Base-by-base conservation (phyloP, 129 eudicot species). In the Ambrosia artemisiifolia region DNA sequence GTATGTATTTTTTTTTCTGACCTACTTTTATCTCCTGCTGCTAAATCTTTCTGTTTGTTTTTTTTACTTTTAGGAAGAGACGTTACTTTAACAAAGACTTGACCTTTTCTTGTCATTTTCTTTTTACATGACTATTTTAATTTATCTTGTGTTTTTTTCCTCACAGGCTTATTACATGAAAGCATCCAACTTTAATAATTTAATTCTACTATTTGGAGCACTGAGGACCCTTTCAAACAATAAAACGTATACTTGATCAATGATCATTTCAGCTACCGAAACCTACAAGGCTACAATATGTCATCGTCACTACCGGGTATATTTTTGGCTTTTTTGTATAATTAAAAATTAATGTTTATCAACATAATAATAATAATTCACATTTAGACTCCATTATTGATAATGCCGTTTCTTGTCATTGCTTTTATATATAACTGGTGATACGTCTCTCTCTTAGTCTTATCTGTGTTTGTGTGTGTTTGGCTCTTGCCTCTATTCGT, bases 61-160 rank as follows among this genome's bases (percentile, higher is more conserved):
- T 54, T 53, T 13, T 43, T 32, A 38, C 78, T 30, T 51, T 50
- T 6, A 12, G 30, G 14, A 50, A 28, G 49, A 65, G 61, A 75
- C 66, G 66, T 75, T 60, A 77, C 75, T 53, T 64, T 35, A 68
- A 50, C 66, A 65, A 54, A 42, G 76, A 72, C 68, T 53, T 53
- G 66, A 54, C 81, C 40, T 69, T 69, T 48, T 69, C 64, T 61
- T 77, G 81, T 35, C 75, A 47, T 77, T 77, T 69, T 76, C 70
- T 60, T 60, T 69, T 35, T 68, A 19, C 47, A 51, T 9, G 13
- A 63, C 49, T 17, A 74, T 43, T 13, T n/a, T n/a, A n/a, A n/a
- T n/a, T 33, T 51, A 2, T 50, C 57, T 40, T 76, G 49, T 76
- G 69, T 76, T 76, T 57, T 57, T 68, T 57, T 51, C 80, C 30